Conservation (phyloP, 306 rosid species). For the Biancaea sappan region DNA sequence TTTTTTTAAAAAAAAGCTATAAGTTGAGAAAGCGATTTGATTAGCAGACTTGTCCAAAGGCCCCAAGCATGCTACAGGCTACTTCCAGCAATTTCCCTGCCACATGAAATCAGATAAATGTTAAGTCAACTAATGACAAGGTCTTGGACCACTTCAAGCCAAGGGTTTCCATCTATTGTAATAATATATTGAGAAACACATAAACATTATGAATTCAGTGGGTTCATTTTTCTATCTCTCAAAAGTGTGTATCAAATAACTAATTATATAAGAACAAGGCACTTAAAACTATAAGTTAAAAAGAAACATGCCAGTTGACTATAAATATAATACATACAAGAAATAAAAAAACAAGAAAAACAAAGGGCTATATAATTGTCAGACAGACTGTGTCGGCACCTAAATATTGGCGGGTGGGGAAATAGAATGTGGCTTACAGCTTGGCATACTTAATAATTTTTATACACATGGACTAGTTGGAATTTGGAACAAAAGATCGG, state of each 20-base stretch:
- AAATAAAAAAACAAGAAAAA: slow-evolving; percentile 27
- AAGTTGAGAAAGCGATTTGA: slow-evolving; percentile 59
- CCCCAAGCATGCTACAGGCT: slow-evolving; percentile 81
- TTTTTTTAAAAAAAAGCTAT: slow-evolving; percentile 31
- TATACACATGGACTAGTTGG: slow-evolving; percentile 40
- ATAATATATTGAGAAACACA: neutral
- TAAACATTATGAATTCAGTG: slow-evolving; percentile 16
- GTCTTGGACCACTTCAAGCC: slow-evolving; percentile 7
- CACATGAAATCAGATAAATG: slow-evolving; percentile 39
- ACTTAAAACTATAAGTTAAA: neutral
- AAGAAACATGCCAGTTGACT: slow-evolving; percentile 32
- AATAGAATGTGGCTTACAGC: slow-evolving; percentile 49
- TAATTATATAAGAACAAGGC: slow-evolving; percentile 14
- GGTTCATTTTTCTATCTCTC: slow-evolving; percentile 17
- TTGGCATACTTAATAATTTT: slow-evolving; percentile 42
- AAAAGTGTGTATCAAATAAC: slow-evolving; percentile 5
- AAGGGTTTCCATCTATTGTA: slow-evolving; percentile 7
- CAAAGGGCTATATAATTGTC: slow-evolving; percentile 16
- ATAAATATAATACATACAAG: slow-evolving; percentile 2
- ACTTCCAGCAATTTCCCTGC: slow-evolving; percentile 87
- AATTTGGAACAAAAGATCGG: slow-evolving; percentile 27
- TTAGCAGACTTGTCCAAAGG: slow-evolving; percentile 62
- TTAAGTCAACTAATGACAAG: slow-evolving; percentile 47
- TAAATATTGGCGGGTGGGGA: slow-evolving; percentile 38
- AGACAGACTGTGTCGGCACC: slow-evolving; percentile 40